Base-by-base conservation (phyloP, 2,329 filamentous ascomycete species). In the Ophioceras dolichostomum region DNA sequence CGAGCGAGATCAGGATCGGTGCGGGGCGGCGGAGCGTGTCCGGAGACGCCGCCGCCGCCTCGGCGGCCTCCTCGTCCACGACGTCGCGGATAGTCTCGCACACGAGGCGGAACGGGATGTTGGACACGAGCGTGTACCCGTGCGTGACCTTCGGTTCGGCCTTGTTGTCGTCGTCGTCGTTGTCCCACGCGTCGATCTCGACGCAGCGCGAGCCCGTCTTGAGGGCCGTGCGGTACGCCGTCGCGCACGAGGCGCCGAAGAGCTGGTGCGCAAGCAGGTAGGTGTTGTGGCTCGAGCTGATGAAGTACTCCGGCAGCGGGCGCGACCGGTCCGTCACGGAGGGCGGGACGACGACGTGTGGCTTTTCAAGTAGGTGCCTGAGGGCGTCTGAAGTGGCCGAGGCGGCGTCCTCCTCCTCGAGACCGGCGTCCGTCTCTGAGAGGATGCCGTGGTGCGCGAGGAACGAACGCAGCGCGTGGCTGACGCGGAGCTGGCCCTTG, bases 201-300 rank as follows among this genome's bases (percentile, higher is more conserved):
- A 84, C 77, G 47, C 79, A 84, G 6, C 79, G 64, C 2, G 76
- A 76, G 2, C 79, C 79, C 0, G 75, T 71, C 21, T 57, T 60
- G 13, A 84, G 59, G 0, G 76, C 74, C 5, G 65, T 73, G 47
- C 76, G 67, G 49, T 84, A 84, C 0, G 76, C 78, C 4, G 64
- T 59, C 7, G 75, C 74, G 3, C 70, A 73, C 2, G 76, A 79
- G 17, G 61, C 61, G 4, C 79, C 79, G 46, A 67, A 79, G 2
- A 84, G 68, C 56, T 84, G 79, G 52, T 83, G 76, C 0, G 77
- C 79, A 47, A 77, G 62, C 19, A 84, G 61, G 47, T 84, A 84
- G 0, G 79, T 84, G 55, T 84, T 84, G 59, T 84, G 79, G 44
- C 74, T 80, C 4, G 76, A 81, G 55, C 74, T 80, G 57, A 84